Evolutionary conservation across 352 stramenopile species (phyloP), one percentile per base, ranked within the genome.

Genomic region (Pythium apleroticum): DNA sequence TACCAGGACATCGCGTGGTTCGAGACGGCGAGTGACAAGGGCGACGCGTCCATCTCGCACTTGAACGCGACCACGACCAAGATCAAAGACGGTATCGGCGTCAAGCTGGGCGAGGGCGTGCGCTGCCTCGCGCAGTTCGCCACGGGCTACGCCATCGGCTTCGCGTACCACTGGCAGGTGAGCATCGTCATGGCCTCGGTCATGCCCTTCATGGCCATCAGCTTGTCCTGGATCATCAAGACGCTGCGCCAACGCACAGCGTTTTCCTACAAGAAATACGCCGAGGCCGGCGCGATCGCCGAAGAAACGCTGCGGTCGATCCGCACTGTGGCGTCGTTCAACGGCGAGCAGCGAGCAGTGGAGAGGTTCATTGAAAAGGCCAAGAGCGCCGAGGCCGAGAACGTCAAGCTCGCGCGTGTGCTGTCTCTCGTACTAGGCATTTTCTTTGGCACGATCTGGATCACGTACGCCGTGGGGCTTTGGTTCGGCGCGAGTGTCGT

Each of bases 331-430:
- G 10, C 46, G 6, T 39, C 55, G 4, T 73, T 66, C 52, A 71
- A 75, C 52, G 57, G 81, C 55, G 48, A 90, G 86, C 52, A 84
- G 69, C 24, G 85, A 53, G 5, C 67, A 12, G 31, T 70, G 5
- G 48, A 58, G 2, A 53, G 52, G 48, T 74, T 65, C 52, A 9
- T 54, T 2, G 27, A 22, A 10, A 74, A 70, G 43, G 64, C 64
- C 12, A 59, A 43, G 6, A 60, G 59, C n/a, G 67, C 67, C 4
- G 67, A 74, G 25, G 14, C 2, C 20, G 65, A 73, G 48, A 73
- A 69, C 43, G 55, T 73, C 55, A 62, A 60, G 45, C 54, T 73
- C n/a, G 60, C 41, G 33, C 66, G 66, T 5, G 60, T 73, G 60
- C 55, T 72, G 20, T 72, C 65, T 10, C 31, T 63, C 14, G 60